Evolutionary conservation across 2,329 filamentous ascomycete species (phyloP), one percentile per base, ranked within the genome.

Genomic region (Claviceps humidiphila): DNA sequence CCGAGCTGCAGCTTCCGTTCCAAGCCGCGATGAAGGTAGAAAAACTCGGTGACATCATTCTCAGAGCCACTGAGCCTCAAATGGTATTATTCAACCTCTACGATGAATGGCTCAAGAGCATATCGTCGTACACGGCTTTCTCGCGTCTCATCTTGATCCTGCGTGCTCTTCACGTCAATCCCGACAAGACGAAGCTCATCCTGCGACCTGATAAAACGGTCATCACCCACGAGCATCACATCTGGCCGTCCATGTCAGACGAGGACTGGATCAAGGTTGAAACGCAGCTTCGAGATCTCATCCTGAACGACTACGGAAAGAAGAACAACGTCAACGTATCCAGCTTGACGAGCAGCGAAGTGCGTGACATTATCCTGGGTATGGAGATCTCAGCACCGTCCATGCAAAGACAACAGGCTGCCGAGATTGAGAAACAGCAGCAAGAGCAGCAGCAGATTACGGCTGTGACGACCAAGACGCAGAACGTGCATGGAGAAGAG

Each of bases 211-310:
- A 98, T 73, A 97, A 96, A 82, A 95, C 85, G 1, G 89, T 98
- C 58, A 95, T 98, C 62, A 98, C 93, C 0, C 89, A 97, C 61
- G 90, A 97, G 64, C 93, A 98, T 71, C 93, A 98, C 67, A 98
- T 98, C 65, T 98, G 93, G 93, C 93, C 93, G 1, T 85, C 89
- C 0, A 73, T 98, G 52, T 84, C 87, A 0, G 93, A 98, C 58
- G 93, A 98, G 61, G 90, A 95, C 57, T 98, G 93, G 93, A 93
- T 98, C 71, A 96, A 96, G 80, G 89, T 98, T n/a, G 93, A 98
- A 75, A 89, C 89, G 46, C 88, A 95, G 65, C 75, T 98, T 43
- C 85, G 93, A 67, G 93, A 98, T 74, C 74, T 98, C 58, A 98
- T 98, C 62, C 67, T 98, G 59, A 96, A 97, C 60, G 93, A 98